Conservation (phyloP, 208 protist species). For the Crithidia acanthocephali region DNA sequence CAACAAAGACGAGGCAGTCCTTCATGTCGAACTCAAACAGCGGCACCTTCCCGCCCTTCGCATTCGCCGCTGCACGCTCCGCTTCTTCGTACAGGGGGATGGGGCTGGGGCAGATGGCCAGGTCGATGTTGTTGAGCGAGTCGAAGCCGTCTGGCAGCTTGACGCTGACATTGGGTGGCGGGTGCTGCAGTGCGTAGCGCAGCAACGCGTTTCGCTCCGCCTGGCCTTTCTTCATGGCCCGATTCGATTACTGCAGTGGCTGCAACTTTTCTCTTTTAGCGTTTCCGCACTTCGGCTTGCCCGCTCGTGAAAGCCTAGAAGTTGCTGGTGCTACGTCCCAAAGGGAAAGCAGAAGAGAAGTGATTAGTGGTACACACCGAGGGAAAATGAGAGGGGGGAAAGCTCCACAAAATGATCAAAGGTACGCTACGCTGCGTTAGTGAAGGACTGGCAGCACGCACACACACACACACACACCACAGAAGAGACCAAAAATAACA, state of each 20-base stretch:
- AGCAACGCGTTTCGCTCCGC: slow-evolving; percentile 56
- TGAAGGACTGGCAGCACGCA: too few relatives aligned
- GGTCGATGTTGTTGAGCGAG: slow-evolving; percentile 40
- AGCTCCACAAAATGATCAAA: too few relatives aligned
- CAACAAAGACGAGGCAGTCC: slow-evolving; percentile 14
- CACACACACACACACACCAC: too few relatives aligned
- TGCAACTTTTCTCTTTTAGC: not conserved
- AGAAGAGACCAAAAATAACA: too few relatives aligned
- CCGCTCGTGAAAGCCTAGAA: too few relatives aligned
- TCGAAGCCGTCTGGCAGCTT: slow-evolving; percentile 32
- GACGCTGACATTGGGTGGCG: slow-evolving; percentile 53
- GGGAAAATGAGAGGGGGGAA: not conserved
- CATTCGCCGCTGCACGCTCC: slow-evolving; percentile 22
- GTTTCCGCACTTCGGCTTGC: too few relatives aligned
- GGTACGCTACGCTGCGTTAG: too few relatives aligned
- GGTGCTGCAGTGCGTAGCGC: slow-evolving; percentile 58
- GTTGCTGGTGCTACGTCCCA: too few relatives aligned
- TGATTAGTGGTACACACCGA: not conserved
- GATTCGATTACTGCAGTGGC: not conserved
- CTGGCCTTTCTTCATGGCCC: slow-evolving; percentile 33
- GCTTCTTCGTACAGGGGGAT: slow-evolving; percentile 41
- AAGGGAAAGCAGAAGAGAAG: not conserved
- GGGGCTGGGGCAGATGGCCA: slow-evolving; percentile 38
- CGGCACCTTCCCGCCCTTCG: slow-evolving; percentile 15
- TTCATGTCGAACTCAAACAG: slow-evolving; percentile 35